Base-by-base conservation (phyloP, 257 asterid genomes). In the Henckelia pumila region DNA sequence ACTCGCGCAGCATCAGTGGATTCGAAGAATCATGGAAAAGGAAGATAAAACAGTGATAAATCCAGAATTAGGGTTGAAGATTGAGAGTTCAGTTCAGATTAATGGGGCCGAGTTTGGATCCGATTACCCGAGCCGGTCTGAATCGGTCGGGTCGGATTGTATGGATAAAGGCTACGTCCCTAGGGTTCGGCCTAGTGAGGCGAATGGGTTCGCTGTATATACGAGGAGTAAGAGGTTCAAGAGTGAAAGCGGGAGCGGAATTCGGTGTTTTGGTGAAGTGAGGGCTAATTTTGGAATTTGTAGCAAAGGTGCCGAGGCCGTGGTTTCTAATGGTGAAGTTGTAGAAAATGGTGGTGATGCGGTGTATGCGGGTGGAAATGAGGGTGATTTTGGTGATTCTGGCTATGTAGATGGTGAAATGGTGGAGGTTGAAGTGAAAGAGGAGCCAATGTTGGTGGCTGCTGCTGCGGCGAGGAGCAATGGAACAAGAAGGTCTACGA, bases 181-280 rank as follows among this genome's bases (percentile, higher is more conserved):
- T 50, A 68, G 75, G 71, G 79, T 82, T 58, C 73, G 86, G 82
- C 82, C 82, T 56, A 75, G 84, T 21, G 85, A 77, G 79, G 82
- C 79, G 29, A 86, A 81, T 56, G 94, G 88, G 44, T 78, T 81
- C 64, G 81, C 81, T 8, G 96, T 88, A 24, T 89, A 84, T 71
- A 80, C 84, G 56, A 84, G 99, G 82, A 90, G 69, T 64, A 90
- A 81, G 81, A 80, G 88, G 82, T 76, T 77, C 53, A 88, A 86
- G 82, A 78, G 75, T 75, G 72, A 63, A 65, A 61, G 64, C 33
- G 68, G 56, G 64, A 75, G 61, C 55, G 66, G 62, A 61, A 69
- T 73, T 67, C 81, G 73, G 17, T 32, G 66, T 66, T 75, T 50
- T 60, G 81, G 70, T 67, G 64, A 76, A 67, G 49, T 61, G 70